Base-by-base conservation (phyloP, 441 rosid genomes). In the Syzygium syzygioides region DNA sequence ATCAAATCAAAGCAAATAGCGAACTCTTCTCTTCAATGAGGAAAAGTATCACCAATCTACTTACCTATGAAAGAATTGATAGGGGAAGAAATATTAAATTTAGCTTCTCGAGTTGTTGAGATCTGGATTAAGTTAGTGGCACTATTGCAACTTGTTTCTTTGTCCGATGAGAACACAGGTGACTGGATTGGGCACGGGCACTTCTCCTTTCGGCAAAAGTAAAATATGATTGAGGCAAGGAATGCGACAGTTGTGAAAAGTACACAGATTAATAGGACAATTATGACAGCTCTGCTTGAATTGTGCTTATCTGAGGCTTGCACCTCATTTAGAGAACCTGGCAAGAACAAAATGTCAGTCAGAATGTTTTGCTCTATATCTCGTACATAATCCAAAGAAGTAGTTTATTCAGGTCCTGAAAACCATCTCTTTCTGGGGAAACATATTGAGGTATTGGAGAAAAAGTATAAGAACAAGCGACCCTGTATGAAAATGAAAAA, bases 91-190 rank as follows among this genome's bases (percentile, higher is more conserved):
- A 93, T 90, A 85, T 90, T 91, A 90, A 84, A 86, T 86, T 90
- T 92, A 54, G 91, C 87, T 91, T 92, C 96, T 50, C 92, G 92
- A 41, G 90, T 89, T 41, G 96, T 93, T 32, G 94, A 91, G 90
- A 89, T 92, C 92, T 91, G 93, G 89, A 98, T 94, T 87, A 98
- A 94, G 94, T 95, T 94, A 55, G 96, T 90, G 88, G 95, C 94
- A 91, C 99, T 98, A 48, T 92, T 93, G 96, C 92, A 96, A 89
- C 99, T 96, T 13, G 95, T 91, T 88, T 95, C 98, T 91, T 91
- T 95, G 90, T 95, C 98, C 12, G 96, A 93, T 54, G 94, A 93
- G 88, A 94, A 94, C 52, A 90, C 87, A 66, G 97, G 92, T 23
- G 88, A 88, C 89, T 88, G 94, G 87, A 91, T 88, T 85, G 86